These are phyloP conservation scores for Apiospora koreana DNA, from an alignment of 2,329 filamentous ascomycete genomes.

Conservation along the genomic window DNA sequence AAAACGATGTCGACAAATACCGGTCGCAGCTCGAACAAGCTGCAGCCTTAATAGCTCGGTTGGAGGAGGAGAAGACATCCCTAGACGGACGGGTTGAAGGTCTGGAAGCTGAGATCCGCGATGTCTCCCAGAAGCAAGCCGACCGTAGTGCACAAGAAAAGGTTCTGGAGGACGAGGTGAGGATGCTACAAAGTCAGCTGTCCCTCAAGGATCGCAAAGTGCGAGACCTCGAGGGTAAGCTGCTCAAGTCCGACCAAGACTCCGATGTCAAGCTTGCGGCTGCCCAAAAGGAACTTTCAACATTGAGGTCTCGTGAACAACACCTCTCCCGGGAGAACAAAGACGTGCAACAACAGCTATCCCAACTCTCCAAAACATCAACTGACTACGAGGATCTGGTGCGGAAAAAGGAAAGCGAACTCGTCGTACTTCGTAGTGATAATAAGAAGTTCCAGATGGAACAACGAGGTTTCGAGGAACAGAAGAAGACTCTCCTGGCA, in stretches of 20 bases:
- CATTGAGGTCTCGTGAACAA: conserved; percentile 71
- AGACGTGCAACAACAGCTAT: conserved; percentile 80
- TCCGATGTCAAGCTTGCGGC: conserved; percentile 80
- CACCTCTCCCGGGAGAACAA: conserved; percentile 79
- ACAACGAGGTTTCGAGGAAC: conserved; percentile 74
- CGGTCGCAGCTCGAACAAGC: conserved; percentile 89
- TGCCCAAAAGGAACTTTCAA: conserved; percentile 77
- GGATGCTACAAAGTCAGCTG: conserved; percentile 89
- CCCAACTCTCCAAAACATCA: conserved; percentile 85
- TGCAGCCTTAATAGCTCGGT: conserved; percentile 77
- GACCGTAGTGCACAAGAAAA: conserved; percentile 77
- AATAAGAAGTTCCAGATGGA: conserved; percentile 82
- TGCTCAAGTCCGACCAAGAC: conserved; percentile 85
- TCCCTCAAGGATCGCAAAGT: conserved; percentile 86
- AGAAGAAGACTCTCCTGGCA: conserved; percentile 68
- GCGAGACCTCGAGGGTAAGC: conserved; percentile 80
- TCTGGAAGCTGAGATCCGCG: conserved; percentile 70
- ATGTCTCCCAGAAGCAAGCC: conserved; percentile 69
- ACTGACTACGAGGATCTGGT: conserved; percentile 95
- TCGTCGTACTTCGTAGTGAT: conserved; percentile 81
- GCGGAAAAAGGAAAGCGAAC: conserved; percentile 89
- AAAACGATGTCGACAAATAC: conserved; percentile 79
- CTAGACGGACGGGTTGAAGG: conserved; percentile 67
- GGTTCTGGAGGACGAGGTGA: conserved; percentile 77
- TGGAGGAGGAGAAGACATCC: conserved; percentile 84